Conservation (phyloP, 1,284 basidiomycete genomes). For the Xerocomus minutiporus region DNA sequence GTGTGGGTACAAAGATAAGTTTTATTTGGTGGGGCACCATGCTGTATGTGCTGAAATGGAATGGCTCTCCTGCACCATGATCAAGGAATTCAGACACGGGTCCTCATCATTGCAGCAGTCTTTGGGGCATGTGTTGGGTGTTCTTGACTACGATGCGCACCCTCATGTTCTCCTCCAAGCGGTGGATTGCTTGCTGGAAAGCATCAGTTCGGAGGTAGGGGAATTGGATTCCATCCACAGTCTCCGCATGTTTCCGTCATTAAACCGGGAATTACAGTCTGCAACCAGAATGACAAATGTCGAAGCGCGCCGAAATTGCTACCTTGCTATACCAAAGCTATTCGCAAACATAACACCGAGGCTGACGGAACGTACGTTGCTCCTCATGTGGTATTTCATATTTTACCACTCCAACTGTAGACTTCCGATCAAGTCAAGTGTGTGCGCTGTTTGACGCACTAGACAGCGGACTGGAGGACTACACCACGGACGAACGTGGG, state of each 20-base stretch:
- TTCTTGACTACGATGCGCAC: slow-evolving; percentile 60
- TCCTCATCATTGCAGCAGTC: slow-evolving; percentile 67
- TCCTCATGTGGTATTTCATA: slow-evolving; percentile 14
- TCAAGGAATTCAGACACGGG: slow-evolving; percentile 58
- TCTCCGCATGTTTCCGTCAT: slow-evolving; percentile 19
- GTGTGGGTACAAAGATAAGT: slow-evolving; percentile 66
- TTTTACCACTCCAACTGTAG: slow-evolving; percentile 33
- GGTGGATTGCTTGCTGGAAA: slow-evolving; percentile 56
- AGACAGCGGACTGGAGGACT: slow-evolving; percentile 76
- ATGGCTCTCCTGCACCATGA: slow-evolving; percentile 45
- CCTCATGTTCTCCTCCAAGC: slow-evolving; percentile 49
- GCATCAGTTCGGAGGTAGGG: slow-evolving; percentile 53
- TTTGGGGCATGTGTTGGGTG: slow-evolving; percentile 72
- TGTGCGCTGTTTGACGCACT: slow-evolving; percentile 49
- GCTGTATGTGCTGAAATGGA: slow-evolving; percentile 20
- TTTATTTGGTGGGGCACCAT: slow-evolving; percentile 7
- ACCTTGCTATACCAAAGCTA: slow-evolving; percentile 59
- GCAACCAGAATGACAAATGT: slow-evolving; percentile 45
- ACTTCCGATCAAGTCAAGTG: slow-evolving; percentile 42
- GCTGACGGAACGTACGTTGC: slow-evolving; percentile 45
- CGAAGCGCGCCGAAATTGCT: slow-evolving; percentile 70
- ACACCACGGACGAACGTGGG: slow-evolving; percentile 90
- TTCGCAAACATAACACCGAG: slow-evolving; percentile 43
- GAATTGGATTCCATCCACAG: slow-evolving; percentile 18
- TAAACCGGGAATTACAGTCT: slow-evolving; percentile 36